These are phyloP conservation scores for Gnaphalium uliginosum DNA, from an alignment of 129 eudicot genomes.

Conservation along the genomic window DNA sequence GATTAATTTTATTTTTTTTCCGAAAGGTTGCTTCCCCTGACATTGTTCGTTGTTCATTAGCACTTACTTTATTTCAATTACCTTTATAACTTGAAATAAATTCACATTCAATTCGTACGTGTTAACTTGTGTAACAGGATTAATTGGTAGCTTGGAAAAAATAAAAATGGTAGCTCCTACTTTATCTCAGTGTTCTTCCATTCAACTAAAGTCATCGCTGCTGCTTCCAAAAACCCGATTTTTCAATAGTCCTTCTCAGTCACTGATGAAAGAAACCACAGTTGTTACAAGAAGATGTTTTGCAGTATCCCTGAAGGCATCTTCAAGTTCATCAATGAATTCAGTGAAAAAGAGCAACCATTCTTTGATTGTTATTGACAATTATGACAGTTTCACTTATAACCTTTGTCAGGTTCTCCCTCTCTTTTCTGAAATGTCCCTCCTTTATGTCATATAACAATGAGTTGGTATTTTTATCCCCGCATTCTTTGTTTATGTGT, in stretches of 20 bases:
- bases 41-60: too few species aligned
- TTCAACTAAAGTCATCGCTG: conserved; percentile 11
- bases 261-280: conserved; percentile 21
- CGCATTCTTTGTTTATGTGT: not conserved
- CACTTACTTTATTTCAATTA: too few species aligned
- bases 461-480: too few species aligned
- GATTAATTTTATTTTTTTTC: too few species aligned
- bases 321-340: conserved; percentile 11
- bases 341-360: conserved; percentile 14
- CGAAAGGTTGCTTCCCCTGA: too few species aligned
- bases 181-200: not conserved
- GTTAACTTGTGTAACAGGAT: too few species aligned
- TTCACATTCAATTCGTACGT: too few species aligned
- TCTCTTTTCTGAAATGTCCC: not conserved
- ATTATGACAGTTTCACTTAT: conserved; percentile 96
- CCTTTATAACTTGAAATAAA: too few species aligned
- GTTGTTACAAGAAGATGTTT: conserved; percentile 20
- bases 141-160: too few species aligned
- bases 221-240: conserved; percentile 18
- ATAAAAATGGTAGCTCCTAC: not conserved
- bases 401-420: conserved; percentile 80
- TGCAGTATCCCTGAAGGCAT: conserved; percentile 18
- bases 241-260: not conserved
- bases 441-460: too few species aligned
- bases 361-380: conserved; percentile 85